Conservation (phyloP, 768 basidiomycete species). For the Amanita jacksonii region DNA sequence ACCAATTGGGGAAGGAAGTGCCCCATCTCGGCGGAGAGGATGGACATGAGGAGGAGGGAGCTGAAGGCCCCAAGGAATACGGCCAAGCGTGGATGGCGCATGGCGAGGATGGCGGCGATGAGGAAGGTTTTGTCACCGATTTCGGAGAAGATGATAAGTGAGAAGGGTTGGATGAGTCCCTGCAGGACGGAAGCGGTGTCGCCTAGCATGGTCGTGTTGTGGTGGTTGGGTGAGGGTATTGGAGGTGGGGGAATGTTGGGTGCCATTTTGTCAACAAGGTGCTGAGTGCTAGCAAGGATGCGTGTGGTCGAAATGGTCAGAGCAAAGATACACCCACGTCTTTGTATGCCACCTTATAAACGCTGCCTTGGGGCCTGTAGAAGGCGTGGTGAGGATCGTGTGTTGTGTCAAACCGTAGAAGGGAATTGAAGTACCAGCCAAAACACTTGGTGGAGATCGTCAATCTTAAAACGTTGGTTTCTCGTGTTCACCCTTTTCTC, state of each 20-base stretch:
- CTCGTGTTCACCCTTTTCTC: too few relatives aligned
- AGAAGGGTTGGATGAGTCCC: conserved; percentile 53
- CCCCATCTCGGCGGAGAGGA: conserved; percentile 90
- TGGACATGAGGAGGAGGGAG: conserved; percentile 86
- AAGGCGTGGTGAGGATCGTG: too few relatives aligned
- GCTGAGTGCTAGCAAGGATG: too few relatives aligned
- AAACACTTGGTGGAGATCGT: too few relatives aligned
- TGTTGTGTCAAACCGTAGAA: too few relatives aligned
- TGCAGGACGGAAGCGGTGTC: not conserved
- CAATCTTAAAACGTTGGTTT: too few relatives aligned
- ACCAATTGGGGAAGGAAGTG: conserved; percentile 81
- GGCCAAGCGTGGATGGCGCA: conserved; percentile 78
- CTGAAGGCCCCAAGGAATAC: conserved; percentile 88
- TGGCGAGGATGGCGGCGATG: conserved; percentile 75
- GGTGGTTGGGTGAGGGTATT: not conserved
- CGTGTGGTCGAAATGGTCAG: too few relatives aligned
- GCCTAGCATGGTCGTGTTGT: not conserved
- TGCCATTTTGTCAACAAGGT: too few relatives aligned
- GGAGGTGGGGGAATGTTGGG: not conserved
- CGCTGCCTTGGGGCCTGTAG: too few relatives aligned
- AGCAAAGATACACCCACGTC: too few relatives aligned
- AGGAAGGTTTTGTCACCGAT: conserved; percentile 97
- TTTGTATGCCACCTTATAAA: too few relatives aligned
- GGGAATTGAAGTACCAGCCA: too few relatives aligned
- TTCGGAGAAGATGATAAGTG: conserved; percentile 89